Base-by-base conservation (phyloP, 2,329 filamentous ascomycete species). In the Penicillium brevicompactum region DNA sequence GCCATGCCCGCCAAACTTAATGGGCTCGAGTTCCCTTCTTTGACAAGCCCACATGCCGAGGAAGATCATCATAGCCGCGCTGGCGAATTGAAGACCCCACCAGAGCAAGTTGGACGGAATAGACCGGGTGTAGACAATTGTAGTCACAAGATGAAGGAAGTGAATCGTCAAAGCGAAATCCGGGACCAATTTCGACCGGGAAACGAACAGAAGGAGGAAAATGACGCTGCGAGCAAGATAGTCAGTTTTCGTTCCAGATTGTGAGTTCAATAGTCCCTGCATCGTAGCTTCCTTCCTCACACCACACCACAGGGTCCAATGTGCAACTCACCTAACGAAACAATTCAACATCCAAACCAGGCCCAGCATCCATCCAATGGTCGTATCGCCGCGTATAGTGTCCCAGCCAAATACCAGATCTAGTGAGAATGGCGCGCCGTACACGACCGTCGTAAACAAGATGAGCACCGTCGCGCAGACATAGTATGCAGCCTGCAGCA, bases 111-210 rank as follows among this genome's bases (percentile, higher is more conserved):
- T 87, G 9, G 83, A 81, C 1, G 94, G 94, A 27, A 97, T 71
- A 9, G 84, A 82, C 67, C 86, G 86, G 3, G 90, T 88, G 75
- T 96, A 96, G 32, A 96, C 72, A 18, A 87, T 87, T 27, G 90
- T 90, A 66, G 91, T 74, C 66, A 94, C 61, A 50, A 96, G 83
- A 72, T 96, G 90, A 41, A 96, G 79, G 71, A 90, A 84, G 77
- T 96, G 91, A 16, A 97, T 84, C 2, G 93, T 96, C 22, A 97
- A 79, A 31, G 91, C 90, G 73, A 97, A 99, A 76, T 99, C 94
- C 63, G 91, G 91, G 48, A 97, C 90, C 57, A 97, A 88, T 74
- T 97, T 97, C 46, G 89, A 94, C 59, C 94, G 91, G 18, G 88
- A 87, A 63, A 99, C 86, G 55, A 97, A 80, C 51, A 93, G 77